phyloP scores from a whole-genome alignment of 257 asterid genomes.

The Solanum piurae region DNA sequence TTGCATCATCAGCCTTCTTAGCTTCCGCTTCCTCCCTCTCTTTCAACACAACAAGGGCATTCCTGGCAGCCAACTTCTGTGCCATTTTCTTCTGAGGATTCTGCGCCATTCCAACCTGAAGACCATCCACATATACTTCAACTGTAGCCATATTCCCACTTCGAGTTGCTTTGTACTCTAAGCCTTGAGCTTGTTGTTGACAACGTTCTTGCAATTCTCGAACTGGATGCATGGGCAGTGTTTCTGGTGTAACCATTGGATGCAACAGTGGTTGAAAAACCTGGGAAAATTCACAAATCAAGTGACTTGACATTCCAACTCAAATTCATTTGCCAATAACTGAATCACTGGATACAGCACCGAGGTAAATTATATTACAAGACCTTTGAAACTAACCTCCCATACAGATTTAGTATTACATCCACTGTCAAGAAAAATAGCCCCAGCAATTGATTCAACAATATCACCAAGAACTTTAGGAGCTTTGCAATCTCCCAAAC shows the following conservation, averaged over 20 bases:
- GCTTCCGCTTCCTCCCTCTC: constrained; percentile 70
- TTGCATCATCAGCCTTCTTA: constrained; percentile 31
- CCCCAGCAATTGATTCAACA: constrained; percentile 97
- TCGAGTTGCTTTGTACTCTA: constrained; percentile 84
- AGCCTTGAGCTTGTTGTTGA: constrained; percentile 96
- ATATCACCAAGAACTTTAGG: constrained; percentile 99
- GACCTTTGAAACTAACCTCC: constrained; percentile 44
- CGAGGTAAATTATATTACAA: not conserved
- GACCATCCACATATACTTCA: constrained; percentile 82
- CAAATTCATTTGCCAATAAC: not conserved
- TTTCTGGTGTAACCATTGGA: constrained; percentile 98
- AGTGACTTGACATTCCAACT: not conserved
- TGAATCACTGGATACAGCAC: not conserved
- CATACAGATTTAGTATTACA: constrained; percentile 76
- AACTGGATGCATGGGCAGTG: constrained; percentile 99
- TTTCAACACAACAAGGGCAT: constrained; percentile 79
- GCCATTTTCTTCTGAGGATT: constrained; percentile 98
- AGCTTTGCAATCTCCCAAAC: constrained; percentile 98
- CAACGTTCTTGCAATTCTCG: constrained; percentile 96
- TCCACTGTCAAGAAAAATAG: constrained; percentile 85
- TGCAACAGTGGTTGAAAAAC: constrained; percentile 86
- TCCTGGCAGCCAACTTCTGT: constrained; percentile 93
- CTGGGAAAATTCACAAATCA: constrained; percentile 18
- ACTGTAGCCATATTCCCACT: constrained; percentile 83
- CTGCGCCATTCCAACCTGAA: constrained; percentile 78